Base-by-base conservation (phyloP, 1,284 basidiomycete species). In the Ustilago shanxiensis region DNA sequence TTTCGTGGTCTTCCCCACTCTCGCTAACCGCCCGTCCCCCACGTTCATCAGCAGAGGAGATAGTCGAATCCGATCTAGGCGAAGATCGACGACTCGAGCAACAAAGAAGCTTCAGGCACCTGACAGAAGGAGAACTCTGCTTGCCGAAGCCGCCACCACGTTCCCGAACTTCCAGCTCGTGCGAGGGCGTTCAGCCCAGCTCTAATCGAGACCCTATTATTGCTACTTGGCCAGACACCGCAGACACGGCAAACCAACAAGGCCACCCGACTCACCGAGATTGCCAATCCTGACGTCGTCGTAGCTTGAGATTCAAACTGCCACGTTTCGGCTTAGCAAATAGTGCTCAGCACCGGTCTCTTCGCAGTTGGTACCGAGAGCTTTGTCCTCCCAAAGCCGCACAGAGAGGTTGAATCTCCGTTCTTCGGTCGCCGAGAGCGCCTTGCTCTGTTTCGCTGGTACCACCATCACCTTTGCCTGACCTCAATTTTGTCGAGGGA, bases 201-300 rank as follows among this genome's bases (percentile, higher is more conserved):
- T 33, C 11, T 33, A 41, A 33, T 57, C 55, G 28, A 33, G 44
- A 57, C n/a, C 20, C 28, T 6, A 44, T 57, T 57, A n/a, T n/a
- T n/a, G 55, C 44, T 2, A 26, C 10, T 28, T 44, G 26, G 49
- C 47, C 57, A 59, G 45, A 59, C 49, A 31, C 57, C 47, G 57
- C 31, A 22, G 39, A 14, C 57, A 2, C 45, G 57, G 44, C 57
- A 26, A 50, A 24, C n/a, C 45, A 59, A 50, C 57, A 5, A 28
- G 20, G 16, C n/a, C 26, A n/a, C 57, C 47, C 47, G 57, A 11
- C 14, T 49, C 33, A 28, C 57, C 57, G 28, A 31, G 20, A 41
- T 16, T 47, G 13, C 24, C 14, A n/a, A 9, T 31, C 47, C 24
- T 44, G 55, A 45, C 55, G 39, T 35, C 29, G 20, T 11, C n/a